Evolutionary conservation across 345 rosid species (phyloP).

Genomic region (Murraya koenigii): DNA sequence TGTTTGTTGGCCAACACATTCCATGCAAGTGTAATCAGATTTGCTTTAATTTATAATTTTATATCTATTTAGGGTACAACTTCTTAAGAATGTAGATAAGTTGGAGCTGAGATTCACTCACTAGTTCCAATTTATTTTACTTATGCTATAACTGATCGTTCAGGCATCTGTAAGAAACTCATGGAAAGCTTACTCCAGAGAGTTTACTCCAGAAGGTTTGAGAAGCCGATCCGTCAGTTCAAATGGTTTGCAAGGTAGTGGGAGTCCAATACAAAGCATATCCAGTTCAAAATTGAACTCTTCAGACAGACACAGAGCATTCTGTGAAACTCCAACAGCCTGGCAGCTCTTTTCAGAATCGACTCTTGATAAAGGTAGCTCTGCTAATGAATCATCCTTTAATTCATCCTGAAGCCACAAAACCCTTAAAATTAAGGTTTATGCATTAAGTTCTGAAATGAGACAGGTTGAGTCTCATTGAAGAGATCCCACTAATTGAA

Average conservation of each 20-base stretch:
- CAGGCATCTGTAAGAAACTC: slow-evolving; percentile 52
- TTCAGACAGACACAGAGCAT: slow-evolving; percentile 27
- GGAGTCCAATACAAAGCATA: slow-evolving; percentile 35
- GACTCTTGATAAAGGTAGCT: slow-evolving; percentile 30
- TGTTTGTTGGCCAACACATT: background rate
- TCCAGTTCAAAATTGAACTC: slow-evolving; percentile 28
- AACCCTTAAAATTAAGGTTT: background rate
- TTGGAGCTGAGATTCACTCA: background rate
- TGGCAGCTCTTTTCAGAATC: slow-evolving; percentile 53
- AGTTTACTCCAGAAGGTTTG: slow-evolving; percentile 42
- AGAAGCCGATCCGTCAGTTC: slow-evolving; percentile 55
- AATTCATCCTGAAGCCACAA: background rate
- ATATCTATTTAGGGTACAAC: no score
- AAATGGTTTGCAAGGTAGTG: slow-evolving; percentile 47
- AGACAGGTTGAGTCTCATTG: background rate
- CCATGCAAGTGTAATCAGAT: background rate
- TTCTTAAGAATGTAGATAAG: background rate
- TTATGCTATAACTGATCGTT: slow-evolving; percentile 6
- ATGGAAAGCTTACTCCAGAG: slow-evolving; percentile 41
- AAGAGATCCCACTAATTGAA: background rate
- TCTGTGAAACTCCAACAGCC: slow-evolving; percentile 39
- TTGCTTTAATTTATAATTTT: background rate
- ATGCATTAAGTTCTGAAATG: background rate
- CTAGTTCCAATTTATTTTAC: background rate
- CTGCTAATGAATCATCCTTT: slow-evolving; percentile 34